A percentile compares a stretch with the other conserved stretches of the same genome.
These are phyloP conservation scores for Microsporum canis DNA, from an alignment of 2,329 filamentous ascomycete genomes.

Conservation along the genomic window DNA sequence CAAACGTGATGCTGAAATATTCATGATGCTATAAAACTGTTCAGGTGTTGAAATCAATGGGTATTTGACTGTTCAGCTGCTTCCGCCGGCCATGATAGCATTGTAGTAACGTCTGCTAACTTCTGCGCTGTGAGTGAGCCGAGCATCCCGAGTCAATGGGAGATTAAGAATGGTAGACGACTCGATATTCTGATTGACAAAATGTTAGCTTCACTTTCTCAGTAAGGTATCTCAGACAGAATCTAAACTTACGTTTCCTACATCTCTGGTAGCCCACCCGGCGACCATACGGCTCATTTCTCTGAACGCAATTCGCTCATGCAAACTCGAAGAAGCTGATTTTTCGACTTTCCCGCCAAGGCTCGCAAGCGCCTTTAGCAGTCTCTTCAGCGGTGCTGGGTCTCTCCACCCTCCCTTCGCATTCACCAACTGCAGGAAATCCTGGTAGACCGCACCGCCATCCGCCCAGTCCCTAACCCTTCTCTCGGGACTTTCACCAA, in stretches of 20 bases:
- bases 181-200: slow-evolving; percentile 21
- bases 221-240: not conserved
- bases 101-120: slow-evolving; percentile 59
- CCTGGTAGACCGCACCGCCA: slow-evolving; percentile 69
- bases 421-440: slow-evolving; percentile 44
- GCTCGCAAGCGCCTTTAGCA: slow-evolving; percentile 38
- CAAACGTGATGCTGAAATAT: not conserved
- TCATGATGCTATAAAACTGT: not conserved
- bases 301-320: slow-evolving; percentile 61
- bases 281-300: slow-evolving; percentile 72
- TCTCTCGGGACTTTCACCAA: slow-evolving; percentile 49
- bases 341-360: slow-evolving; percentile 33
- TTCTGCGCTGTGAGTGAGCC: slow-evolving; percentile 58
- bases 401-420: slow-evolving; percentile 31
- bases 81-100: slow-evolving; percentile 43
- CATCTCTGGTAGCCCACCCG: slow-evolving; percentile 50
- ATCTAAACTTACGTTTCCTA: slow-evolving; percentile 43
- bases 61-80: not conserved
- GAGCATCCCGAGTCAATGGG: slow-evolving; percentile 57
- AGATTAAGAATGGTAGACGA: slow-evolving; percentile 31
- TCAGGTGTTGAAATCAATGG: not conserved
- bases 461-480: slow-evolving; percentile 61
- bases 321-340: slow-evolving; percentile 32
- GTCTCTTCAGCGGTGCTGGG: slow-evolving; percentile 31
- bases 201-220: slow-evolving; percentile 9